Evolutionary conservation across 305 asterid genomes (phyloP).

Genomic region (Ajuga reptans): DNA sequence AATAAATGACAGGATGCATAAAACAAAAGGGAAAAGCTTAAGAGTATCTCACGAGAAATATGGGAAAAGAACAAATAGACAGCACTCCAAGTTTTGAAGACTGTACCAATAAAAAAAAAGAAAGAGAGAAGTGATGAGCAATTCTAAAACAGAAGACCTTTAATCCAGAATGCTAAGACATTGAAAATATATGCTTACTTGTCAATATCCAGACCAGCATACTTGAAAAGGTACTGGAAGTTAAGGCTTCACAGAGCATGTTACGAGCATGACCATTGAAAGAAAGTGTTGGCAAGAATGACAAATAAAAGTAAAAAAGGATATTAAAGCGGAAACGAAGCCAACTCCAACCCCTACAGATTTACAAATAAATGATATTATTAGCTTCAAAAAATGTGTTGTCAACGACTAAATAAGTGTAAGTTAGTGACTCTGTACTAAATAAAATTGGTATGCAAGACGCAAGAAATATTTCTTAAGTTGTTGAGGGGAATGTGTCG

Average conservation of each 20-base stretch:
- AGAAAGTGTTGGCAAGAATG: constrained; percentile 14
- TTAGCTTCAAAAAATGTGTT: constrained; percentile 7
- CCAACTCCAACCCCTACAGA: constrained; percentile 98
- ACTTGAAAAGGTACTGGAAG: constrained; percentile 78
- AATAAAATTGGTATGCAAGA: neutral
- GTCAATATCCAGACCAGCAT: constrained; percentile 96
- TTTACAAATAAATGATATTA: constrained; percentile 23
- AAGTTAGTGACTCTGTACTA: neutral
- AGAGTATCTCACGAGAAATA: constrained; percentile 84
- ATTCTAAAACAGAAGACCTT: neutral
- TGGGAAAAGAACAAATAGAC: constrained; percentile 95
- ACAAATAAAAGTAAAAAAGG: constrained; percentile 43
- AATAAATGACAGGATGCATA: constrained; percentile 9
- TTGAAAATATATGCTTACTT: constrained; percentile 47
- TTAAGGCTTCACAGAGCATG: constrained; percentile 44
- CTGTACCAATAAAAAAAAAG: constrained; percentile 33
- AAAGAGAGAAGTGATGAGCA: constrained; percentile 18
- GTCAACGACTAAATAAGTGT: neutral
- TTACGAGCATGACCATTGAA: constrained; percentile 26
- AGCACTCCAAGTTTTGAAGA: constrained; percentile 99
- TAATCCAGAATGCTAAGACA: constrained; percentile 7
- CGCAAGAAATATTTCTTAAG: neutral
- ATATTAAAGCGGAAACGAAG: constrained; percentile 91
- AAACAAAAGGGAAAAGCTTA: constrained; percentile 20
- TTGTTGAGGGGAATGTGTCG: constrained; percentile 1